A percentile compares a stretch with the other conserved stretches of the same genome.
Evolutionary conservation across 352 stramenopile genomes (phyloP).

Genomic region (Pythium phragmitis): DNA sequence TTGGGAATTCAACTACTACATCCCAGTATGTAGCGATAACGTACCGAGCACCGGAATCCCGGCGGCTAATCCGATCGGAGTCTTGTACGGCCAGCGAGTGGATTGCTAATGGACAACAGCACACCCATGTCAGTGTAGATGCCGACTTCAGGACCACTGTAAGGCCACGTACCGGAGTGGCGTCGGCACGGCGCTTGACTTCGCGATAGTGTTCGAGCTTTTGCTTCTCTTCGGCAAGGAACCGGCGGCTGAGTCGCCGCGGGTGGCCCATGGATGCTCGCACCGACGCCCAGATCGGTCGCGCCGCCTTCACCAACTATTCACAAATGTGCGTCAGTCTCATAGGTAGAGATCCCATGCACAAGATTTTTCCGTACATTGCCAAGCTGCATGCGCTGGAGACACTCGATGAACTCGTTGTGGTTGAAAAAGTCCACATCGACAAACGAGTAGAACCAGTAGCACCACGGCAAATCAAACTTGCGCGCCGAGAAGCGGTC

Average conservation of each 20-base stretch:
- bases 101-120: conserved; percentile 2
- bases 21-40: background rate
- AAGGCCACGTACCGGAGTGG: conserved; percentile 8
- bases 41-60: conserved; percentile 20
- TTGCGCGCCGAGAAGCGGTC: conserved; percentile 14
- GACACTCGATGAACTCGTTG: conserved; percentile 77
- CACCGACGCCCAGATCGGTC: conserved; percentile 77
- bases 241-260: conserved; percentile 61
- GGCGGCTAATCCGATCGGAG: conserved; percentile 2
- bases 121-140: too few species aligned
- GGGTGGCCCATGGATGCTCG: conserved; percentile 71
- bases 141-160: too few species aligned
- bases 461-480: conserved; percentile 60
- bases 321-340: background rate
- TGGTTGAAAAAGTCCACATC: conserved; percentile 72
- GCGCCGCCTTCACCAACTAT: conserved; percentile 48
- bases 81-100: conserved; percentile 22
- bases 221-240: conserved; percentile 65
- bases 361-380: conserved; percentile 34
- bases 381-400: conserved; percentile 58
- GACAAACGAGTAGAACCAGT: conserved; percentile 71
- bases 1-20: background rate
- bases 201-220: conserved; percentile 64
- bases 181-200: conserved; percentile 32
- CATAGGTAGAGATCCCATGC: too few species aligned